These are phyloP conservation scores for Coniella vitis DNA, from an alignment of 2,329 filamentous ascomycete species.

Conservation along the genomic window DNA sequence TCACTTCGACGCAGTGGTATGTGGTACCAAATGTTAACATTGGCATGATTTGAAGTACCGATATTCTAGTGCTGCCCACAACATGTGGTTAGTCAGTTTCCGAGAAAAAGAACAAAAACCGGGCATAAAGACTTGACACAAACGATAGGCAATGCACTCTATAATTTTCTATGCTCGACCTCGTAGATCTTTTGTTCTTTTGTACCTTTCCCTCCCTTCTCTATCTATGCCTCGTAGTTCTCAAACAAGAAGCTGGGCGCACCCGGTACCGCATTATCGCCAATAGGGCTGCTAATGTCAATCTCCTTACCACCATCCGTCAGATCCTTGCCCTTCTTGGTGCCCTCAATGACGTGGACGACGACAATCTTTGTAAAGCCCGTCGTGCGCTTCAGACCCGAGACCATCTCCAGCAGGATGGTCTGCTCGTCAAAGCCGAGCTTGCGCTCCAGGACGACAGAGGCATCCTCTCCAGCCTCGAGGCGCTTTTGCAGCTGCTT, in stretches of 20 bases:
- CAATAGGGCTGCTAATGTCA: conserved; percentile 50
- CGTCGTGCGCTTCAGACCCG: conserved; percentile 67
- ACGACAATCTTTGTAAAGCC: conserved; percentile 61
- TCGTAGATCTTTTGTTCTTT: neutral
- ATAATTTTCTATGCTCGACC: neutral
- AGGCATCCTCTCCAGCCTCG: conserved; percentile 58
- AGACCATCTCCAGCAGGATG: conserved; percentile 70
- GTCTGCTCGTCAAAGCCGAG: conserved; percentile 79
- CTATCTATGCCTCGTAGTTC: conserved; percentile 53
- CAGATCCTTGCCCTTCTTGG: conserved; percentile 55
- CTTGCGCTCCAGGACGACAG: conserved; percentile 72
- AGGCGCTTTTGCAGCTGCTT: conserved; percentile 81
- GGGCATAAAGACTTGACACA: no score
- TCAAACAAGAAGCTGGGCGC: conserved; percentile 77
- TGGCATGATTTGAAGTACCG: no score
- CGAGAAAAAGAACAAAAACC: no score
- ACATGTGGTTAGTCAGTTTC: no score
- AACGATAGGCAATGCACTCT: no score
- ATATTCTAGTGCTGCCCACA: no score
- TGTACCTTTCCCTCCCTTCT: no score
- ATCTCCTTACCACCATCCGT: conserved; percentile 45
- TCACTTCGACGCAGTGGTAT: no score
- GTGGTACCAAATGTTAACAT: no score
- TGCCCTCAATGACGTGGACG: conserved; percentile 63
- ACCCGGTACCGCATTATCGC: conserved; percentile 74